Base-by-base conservation (phyloP, 371 early-diverging fungal genomes). In the Apophysomyces ossiformis region DNA sequence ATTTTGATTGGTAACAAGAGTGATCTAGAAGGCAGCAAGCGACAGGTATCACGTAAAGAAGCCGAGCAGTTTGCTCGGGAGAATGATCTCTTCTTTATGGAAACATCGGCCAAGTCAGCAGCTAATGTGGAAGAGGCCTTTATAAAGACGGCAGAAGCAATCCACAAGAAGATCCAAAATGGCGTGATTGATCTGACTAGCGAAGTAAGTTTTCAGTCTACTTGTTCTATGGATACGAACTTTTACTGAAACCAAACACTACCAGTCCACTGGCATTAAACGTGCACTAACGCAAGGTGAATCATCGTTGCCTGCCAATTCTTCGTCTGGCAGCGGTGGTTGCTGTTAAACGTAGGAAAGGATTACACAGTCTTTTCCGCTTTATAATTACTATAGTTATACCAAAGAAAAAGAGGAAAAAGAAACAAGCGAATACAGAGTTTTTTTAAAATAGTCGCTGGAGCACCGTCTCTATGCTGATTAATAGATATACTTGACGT, bases 1-100 rank as follows among this genome's bases (percentile, higher is more conserved):
- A 93, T 94, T 75, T 83, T 98, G 47, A 91, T 98, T 65, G 98
- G 97, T 38, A 98, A 98, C 85, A 98, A 98, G 77, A 89, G 89
- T 58, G 98, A 98, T 79, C 83, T 97, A 59, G 91, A 90, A 43
- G 84, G 87, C 41, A n/a, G 21, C 21, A 89, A 91, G 69, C 86
- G 95, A 65, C 86, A 90, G 65, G 95, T 98, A 12, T 82, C 93
- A 21, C 77, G 84, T 18, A 96, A 96, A 71, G 96, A 96, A 71
- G 99, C 93, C 47, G 91, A 92, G 59, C 84, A 82, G 47, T 96
- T 96, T 87, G 96, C 99, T 44, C 72, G 84, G 58, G 88, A 92
- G 57, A 84, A 97, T 62, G 90, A 87, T 11, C 78, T 99, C 60
- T 86, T 95, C 72, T 97, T 95, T 71, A 86, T 94, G 80, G 98